A percentile compares a stretch with the other conserved stretches of the same genome.
phyloP scores from a whole-genome alignment of 1,139 yeast species.

The Sugiyamaella paludigena region DNA sequence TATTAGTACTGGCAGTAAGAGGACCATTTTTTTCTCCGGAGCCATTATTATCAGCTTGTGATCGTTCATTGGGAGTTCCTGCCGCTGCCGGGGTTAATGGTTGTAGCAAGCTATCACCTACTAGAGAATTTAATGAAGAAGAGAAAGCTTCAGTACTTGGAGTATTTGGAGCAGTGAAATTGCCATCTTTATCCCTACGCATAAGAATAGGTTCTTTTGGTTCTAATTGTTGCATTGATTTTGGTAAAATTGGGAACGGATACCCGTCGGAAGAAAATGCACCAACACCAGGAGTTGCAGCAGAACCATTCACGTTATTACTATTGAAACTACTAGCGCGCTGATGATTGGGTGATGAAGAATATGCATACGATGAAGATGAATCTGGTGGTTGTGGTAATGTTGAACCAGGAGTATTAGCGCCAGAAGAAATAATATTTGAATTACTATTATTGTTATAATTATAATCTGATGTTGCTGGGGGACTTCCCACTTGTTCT shows the following conservation, averaged over 20 bases:
- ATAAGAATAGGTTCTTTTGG: slow-evolving; percentile 37
- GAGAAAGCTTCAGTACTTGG: slow-evolving; percentile 8
- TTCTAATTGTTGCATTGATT: slow-evolving; percentile 34
- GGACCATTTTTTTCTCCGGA: not conserved
- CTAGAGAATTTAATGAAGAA: not conserved
- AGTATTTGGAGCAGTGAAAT: slow-evolving; percentile 21
- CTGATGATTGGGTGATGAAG: slow-evolving; percentile 5
- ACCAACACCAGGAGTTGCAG: not conserved
- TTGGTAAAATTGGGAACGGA: slow-evolving; percentile 32
- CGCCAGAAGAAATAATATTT: slow-evolving; percentile 1
- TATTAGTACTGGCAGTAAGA: not conserved
- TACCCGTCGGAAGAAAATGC: slow-evolving; percentile 18
- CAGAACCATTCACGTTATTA: not conserved
- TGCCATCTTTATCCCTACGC: slow-evolving; percentile 30
- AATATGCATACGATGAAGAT: slow-evolving; percentile 4
- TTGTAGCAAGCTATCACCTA: too few species aligned
- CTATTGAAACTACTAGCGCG: slow-evolving; percentile 6
- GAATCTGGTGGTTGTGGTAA: not conserved
- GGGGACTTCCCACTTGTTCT: slow-evolving; percentile 8
- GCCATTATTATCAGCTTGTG: not conserved
- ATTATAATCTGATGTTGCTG: not conserved
- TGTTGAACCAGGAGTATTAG: too few species aligned
- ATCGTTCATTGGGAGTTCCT: not conserved
- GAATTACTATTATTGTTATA: not conserved
- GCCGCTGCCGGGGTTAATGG: not conserved